Percentiles rank a stretch among this genome's conserved stretches.
These are phyloP conservation scores for Lasiosphaeris hirsuta DNA, from an alignment of 495 filamentous ascomycete species.

Conservation along the genomic window DNA sequence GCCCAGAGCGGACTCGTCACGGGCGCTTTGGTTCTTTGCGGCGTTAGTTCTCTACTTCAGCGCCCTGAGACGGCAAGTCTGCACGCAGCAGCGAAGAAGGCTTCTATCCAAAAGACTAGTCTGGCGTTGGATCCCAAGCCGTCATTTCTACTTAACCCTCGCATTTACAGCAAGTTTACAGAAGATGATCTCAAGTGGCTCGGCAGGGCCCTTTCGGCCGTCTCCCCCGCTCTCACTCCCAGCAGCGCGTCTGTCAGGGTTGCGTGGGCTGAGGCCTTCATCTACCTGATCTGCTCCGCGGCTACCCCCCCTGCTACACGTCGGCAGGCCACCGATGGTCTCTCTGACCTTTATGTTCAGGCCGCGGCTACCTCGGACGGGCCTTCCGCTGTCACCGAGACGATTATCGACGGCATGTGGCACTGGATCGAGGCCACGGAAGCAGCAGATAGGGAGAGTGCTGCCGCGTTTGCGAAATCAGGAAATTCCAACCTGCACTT, in stretches of 20 bases:
- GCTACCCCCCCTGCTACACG: constrained; percentile 55
- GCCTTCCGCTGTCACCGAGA: constrained; percentile 44
- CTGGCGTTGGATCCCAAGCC: constrained; percentile 67
- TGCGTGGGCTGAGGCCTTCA: constrained; percentile 77
- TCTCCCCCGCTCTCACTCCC: constrained; percentile 43
- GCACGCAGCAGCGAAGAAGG: constrained; percentile 52
- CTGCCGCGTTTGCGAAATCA: constrained; percentile 64
- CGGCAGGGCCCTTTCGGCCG: constrained; percentile 62
- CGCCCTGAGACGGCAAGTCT: constrained; percentile 40
- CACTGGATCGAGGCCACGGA: constrained; percentile 68
- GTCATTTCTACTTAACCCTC: constrained; percentile 80
- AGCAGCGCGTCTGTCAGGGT: constrained; percentile 34
- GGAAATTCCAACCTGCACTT: constrained; percentile 56
- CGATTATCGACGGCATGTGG: constrained; percentile 74
- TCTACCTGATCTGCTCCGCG: constrained; percentile 69
- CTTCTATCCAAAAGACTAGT: constrained; percentile 57
- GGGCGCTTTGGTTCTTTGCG: constrained; percentile 68
- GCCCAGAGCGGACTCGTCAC: constrained; percentile 73
- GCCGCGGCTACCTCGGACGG: constrained; percentile 43
- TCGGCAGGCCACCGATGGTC: constrained; percentile 51
- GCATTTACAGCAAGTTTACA: constrained; percentile 74
- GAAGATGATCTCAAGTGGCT: constrained; percentile 77
- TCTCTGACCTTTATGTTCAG: constrained; percentile 59
- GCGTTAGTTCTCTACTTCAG: constrained; percentile 50
- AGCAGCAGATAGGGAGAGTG: constrained; percentile 69